phyloP scores from a whole-genome alignment of 768 basidiomycete species.

The Glaciozyma martinii region DNA sequence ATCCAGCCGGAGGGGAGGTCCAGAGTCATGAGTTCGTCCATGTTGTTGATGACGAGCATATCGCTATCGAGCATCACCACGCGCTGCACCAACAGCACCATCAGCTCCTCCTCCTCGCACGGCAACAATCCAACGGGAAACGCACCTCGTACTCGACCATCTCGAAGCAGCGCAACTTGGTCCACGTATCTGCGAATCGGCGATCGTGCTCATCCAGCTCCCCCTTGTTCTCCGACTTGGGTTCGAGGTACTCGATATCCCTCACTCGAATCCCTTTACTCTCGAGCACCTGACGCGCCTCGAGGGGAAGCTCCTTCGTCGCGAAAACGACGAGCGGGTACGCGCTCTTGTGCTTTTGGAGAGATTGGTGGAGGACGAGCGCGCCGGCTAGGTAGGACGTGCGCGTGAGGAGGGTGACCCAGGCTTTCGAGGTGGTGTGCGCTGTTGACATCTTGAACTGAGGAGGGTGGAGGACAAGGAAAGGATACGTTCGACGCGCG shows the following conservation, averaged over 20 bases:
- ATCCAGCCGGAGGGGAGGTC: conserved; percentile 60
- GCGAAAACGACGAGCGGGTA: conserved; percentile 69
- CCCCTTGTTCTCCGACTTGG: conserved; percentile 38
- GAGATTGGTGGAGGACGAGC: conserved; percentile 53
- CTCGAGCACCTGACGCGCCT: neutral
- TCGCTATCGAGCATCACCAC: conserved; percentile 77
- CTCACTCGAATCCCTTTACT: conserved; percentile 50
- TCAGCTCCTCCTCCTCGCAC: neutral
- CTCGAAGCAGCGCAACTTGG: conserved; percentile 46
- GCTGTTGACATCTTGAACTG: neutral
- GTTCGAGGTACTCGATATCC: conserved; percentile 55
- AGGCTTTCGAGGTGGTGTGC: conserved; percentile 37
- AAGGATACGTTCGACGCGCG: too few species aligned
- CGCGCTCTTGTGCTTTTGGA: conserved; percentile 50
- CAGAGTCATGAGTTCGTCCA: conserved; percentile 57
- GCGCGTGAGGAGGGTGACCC: conserved; percentile 69
- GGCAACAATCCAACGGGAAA: neutral
- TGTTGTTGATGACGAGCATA: conserved; percentile 72
- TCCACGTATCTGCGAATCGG: conserved; percentile 59
- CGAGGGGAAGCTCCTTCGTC: neutral
- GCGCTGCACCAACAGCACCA: conserved; percentile 31
- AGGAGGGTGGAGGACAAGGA: too few species aligned
- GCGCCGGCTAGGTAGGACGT: conserved; percentile 53
- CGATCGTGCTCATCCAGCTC: conserved; percentile 32
- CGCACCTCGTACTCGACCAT: conserved; percentile 40